Conservation (phyloP, 257 asterid genomes). For the Solanum pinnatisectum region DNA sequence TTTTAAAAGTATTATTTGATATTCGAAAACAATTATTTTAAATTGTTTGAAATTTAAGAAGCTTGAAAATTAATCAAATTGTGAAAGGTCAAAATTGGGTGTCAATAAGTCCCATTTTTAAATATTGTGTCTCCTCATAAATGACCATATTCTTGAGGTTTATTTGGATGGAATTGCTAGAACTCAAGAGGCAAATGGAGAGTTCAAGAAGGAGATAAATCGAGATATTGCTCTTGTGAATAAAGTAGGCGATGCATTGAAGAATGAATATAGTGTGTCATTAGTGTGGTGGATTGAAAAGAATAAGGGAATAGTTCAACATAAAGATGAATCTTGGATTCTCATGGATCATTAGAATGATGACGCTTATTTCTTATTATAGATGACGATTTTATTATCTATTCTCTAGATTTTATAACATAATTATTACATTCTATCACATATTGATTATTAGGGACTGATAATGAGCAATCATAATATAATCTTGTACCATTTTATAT, state of each 20-base stretch:
- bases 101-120: no score
- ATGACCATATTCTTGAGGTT: conserved; percentile 44
- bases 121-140: background rate
- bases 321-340: background rate
- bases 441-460: no score
- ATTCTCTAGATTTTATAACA: background rate
- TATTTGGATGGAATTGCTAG: conserved; percentile 38
- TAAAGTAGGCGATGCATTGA: conserved; percentile 10
- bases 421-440: background rate
- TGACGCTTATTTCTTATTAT: background rate
- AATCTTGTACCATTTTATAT: background rate
- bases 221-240: conserved; percentile 16
- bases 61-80: no score
- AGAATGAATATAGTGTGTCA: background rate
- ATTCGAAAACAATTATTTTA: no score
- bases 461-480: background rate
- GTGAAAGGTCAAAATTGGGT: no score
- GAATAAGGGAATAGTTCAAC: conserved; percentile 4
- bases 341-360: background rate
- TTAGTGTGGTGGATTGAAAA: background rate
- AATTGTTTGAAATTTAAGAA: no score
- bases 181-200: conserved; percentile 11
- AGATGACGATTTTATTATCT: background rate
- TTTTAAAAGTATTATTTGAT: no score
- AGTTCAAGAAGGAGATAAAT: conserved; percentile 5